Percentiles rank a stretch among this genome's conserved stretches.
These are phyloP conservation scores for Ochetophila trinervis DNA, from an alignment of 306 rosid genomes.

Conservation along the genomic window DNA sequence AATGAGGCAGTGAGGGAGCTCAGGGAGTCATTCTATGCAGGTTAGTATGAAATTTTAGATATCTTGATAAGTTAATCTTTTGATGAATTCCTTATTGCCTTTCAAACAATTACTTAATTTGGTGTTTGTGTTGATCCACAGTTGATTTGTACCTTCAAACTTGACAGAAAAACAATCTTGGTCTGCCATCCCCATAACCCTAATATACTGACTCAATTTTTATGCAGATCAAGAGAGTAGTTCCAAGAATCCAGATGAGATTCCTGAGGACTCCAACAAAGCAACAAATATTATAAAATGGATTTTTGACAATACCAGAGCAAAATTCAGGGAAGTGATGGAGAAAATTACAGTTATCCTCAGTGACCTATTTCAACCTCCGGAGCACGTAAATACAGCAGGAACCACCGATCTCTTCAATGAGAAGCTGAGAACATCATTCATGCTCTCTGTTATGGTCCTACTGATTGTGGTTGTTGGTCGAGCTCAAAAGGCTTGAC, in stretches of 20 bases:
- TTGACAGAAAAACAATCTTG: not conserved
- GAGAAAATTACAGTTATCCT: conserved; percentile 44
- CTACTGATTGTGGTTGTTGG: conserved; percentile 60
- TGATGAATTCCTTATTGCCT: not conserved
- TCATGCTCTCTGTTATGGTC: conserved; percentile 70
- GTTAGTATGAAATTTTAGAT: conserved; percentile 30
- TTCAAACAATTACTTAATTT: too few relatives aligned
- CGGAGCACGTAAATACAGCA: conserved; percentile 11
- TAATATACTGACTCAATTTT: not conserved
- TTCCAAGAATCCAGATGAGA: conserved; percentile 18
- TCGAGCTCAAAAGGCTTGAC: conserved; percentile 40
- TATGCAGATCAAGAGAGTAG: conserved; percentile 30
- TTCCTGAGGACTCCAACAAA: conserved; percentile 23
- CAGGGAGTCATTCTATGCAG: conserved; percentile 45
- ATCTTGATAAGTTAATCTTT: not conserved
- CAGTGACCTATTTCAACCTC: conserved; percentile 35
- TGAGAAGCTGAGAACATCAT: conserved; percentile 53
- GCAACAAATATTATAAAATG: conserved; percentile 27
- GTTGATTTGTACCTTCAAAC: not conserved
- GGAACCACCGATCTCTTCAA: conserved; percentile 32
- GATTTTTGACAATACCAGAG: conserved; percentile 40
- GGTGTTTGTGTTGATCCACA: too few relatives aligned
- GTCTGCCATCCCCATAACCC: not conserved
- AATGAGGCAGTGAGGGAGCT: conserved; percentile 69
- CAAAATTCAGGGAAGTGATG: conserved; percentile 44